These are phyloP conservation scores for Vitellaria paradoxa DNA, from an alignment of 179 eudicot genomes.

Conservation along the genomic window DNA sequence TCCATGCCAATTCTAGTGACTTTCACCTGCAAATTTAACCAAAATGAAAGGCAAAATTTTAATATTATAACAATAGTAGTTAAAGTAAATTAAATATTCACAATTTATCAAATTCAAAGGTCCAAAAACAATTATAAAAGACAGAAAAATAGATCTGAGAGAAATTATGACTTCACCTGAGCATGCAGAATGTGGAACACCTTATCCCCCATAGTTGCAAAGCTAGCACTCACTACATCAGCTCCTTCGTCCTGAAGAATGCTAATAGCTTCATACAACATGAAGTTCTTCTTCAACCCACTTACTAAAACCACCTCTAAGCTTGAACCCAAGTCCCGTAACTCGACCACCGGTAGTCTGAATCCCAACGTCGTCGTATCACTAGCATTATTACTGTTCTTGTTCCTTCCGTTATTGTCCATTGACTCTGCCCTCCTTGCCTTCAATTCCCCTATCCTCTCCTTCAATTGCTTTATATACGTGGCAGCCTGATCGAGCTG, in stretches of 20 bases:
- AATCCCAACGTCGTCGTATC: constrained; percentile 2
- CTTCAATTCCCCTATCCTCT: constrained; percentile 26
- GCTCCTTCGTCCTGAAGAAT: constrained; percentile 49
- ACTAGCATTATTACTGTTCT: background rate
- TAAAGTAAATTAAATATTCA: background rate
- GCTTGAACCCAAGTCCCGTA: constrained; percentile 27
- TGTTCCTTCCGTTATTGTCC: background rate
- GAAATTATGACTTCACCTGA: constrained; percentile 20
- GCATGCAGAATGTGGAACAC: constrained; percentile 36
- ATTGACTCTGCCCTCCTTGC: constrained; percentile 17
- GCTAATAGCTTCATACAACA: constrained; percentile 24
- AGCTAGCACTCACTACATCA: constrained; percentile 31
- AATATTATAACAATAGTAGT: too few relatives aligned
- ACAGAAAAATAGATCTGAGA: background rate
- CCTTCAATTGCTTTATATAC: constrained; percentile 35
- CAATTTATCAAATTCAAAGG: background rate
- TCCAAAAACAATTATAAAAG: background rate
- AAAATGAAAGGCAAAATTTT: background rate
- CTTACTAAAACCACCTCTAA: constrained; percentile 29
- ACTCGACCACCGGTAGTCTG: constrained; percentile 24
- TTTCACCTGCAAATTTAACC: constrained; percentile 22
- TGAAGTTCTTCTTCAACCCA: constrained; percentile 12
- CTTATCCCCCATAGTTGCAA: constrained; percentile 17
- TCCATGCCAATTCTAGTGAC: constrained; percentile 42
- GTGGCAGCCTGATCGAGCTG: constrained; percentile 37